A percentile compares a stretch with the other conserved stretches of the same genome.
phyloP scores from a whole-genome alignment of 2,329 filamentous ascomycete genomes.

The Xylariaceae sp. region DNA sequence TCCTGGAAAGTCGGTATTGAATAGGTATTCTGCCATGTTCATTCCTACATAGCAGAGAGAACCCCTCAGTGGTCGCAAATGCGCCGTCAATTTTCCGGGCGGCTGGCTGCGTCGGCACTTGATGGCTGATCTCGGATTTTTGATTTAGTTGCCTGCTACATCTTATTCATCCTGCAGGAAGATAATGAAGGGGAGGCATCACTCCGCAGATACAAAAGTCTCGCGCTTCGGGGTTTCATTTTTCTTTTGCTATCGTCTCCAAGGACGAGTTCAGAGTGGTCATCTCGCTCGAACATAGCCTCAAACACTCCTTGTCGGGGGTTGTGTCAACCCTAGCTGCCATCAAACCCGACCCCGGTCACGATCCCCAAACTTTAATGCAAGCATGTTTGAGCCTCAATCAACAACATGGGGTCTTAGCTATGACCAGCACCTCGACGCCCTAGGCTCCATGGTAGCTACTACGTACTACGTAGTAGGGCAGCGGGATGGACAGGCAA shows the following conservation, averaged over 20 bases:
- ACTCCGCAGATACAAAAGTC: neutral
- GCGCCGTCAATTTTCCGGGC: no score
- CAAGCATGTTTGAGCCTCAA: slow-evolving; percentile 21
- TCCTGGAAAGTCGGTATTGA: neutral
- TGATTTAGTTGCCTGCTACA: no score
- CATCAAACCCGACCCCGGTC: slow-evolving; percentile 11
- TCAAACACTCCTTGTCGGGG: slow-evolving; percentile 35
- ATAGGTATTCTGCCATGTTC: neutral
- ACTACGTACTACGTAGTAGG: no score
- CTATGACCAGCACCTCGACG: slow-evolving; percentile 2
- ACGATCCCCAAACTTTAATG: slow-evolving; percentile 4
- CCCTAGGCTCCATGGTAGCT: neutral
- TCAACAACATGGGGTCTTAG: neutral
- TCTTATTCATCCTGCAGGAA: neutral
- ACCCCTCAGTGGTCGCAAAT: neutral
- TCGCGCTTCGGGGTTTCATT: neutral
- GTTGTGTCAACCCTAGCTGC: slow-evolving; percentile 31
- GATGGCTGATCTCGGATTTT: no score
- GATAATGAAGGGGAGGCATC: neutral
- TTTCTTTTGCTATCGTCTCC: neutral
- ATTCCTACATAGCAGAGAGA: neutral
- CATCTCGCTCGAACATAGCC: slow-evolving; percentile 15
- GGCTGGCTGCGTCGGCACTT: no score
- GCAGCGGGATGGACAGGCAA: slow-evolving; percentile 2
- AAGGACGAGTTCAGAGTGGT: neutral